Percentiles rank a stretch among this genome's conserved stretches.
These are phyloP conservation scores for Prototheca stagnorum DNA, from an alignment of 163 green algal genomes.

Conservation along the genomic window DNA sequence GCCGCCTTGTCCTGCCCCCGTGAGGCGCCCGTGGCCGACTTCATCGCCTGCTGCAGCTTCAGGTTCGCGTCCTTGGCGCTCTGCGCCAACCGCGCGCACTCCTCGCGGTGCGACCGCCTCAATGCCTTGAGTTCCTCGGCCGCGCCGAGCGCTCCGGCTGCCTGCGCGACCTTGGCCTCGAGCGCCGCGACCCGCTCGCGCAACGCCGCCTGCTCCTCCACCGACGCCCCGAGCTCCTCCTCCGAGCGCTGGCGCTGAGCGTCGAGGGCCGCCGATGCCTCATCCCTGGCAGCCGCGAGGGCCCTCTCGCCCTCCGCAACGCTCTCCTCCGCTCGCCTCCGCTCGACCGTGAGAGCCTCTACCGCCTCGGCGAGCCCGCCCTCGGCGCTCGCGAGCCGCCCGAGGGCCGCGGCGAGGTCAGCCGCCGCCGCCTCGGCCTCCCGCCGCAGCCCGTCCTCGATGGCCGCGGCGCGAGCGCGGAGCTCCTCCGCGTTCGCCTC, in stretches of 20 bases:
- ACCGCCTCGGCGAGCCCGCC: too few species aligned
- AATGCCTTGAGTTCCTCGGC: slow-evolving; percentile 56
- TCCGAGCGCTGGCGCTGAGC: slow-evolving; percentile 3
- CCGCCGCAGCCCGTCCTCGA: neutral
- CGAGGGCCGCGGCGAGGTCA: too few species aligned
- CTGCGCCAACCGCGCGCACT: slow-evolving; percentile 36
- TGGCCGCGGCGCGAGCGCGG: too few species aligned
- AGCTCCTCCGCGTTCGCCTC: too few species aligned
- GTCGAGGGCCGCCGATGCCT: slow-evolving; percentile 4
- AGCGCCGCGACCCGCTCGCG: slow-evolving; percentile 29
- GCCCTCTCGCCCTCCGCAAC: too few species aligned
- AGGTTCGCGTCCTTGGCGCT: slow-evolving; percentile 42
- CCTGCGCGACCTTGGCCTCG: slow-evolving; percentile 39
- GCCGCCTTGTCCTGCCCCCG: slow-evolving; percentile 48
- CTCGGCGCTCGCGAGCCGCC: too few species aligned
- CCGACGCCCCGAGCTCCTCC: slow-evolving; percentile 11
- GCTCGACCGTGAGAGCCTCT: too few species aligned
- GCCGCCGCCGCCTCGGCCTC: slow-evolving; percentile 2
- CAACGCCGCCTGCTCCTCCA: slow-evolving; percentile 12
- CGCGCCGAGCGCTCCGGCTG: slow-evolving; percentile 34
- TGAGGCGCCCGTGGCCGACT: slow-evolving; percentile 25
- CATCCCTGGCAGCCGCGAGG: slow-evolving; percentile 9
- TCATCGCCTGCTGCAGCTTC: too few species aligned
- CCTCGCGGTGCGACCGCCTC: slow-evolving; percentile 43
- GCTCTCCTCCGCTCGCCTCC: too few species aligned